Evolutionary conservation across 768 basidiomycete species (phyloP), one percentile per base, ranked within the genome.

Genomic region (Macrolepiota fuliginosa): DNA sequence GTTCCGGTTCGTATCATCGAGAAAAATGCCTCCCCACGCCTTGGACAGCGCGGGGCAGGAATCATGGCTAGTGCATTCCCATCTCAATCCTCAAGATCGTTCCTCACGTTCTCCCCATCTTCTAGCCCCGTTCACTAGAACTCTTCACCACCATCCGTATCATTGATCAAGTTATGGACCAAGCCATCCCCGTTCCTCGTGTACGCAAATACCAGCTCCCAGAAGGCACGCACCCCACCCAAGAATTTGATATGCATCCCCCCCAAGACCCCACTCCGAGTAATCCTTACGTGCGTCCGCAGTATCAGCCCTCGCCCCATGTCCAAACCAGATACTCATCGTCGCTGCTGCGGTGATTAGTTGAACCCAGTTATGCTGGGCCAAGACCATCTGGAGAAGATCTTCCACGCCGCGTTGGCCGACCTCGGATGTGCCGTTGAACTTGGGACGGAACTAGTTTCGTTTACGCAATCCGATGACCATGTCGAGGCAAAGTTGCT

Each of bases 101-200:
- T 22, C 11, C 36, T 24, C 36, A 17, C 19, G 3, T 32, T 39
- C 58, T 66, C 65, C n/a, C 27, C 19, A 15, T 6, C 47, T 45
- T 57, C 15, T 62, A 81, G 78, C 79, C 79, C 7, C 76, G 81
- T 10, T 74, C 81, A 5, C 69, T 81, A 29, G 81, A 84, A 65
- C 64, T 80, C 3, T 78, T 80, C 56, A 69, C 74, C 17, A 70
- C 72, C 50, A 71, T 84, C 32, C 69, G 76, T 12, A 71, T 75
- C 19, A 66, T 74, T 15, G 74, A 76, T 25, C 73, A 79, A n/a
- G 71, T 79, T 5, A 32, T 76, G 50, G 67, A 74, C 39, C 65
- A 27, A n/a, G 71, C 73, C n/a, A 73, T 63, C 22, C 61, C 63
- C 0, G 56, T 72, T 1, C 61, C 64, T 4, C 39, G 55, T 35